Conservation (phyloP, 1,284 basidiomycete genomes). For the Cerrena zonata region DNA sequence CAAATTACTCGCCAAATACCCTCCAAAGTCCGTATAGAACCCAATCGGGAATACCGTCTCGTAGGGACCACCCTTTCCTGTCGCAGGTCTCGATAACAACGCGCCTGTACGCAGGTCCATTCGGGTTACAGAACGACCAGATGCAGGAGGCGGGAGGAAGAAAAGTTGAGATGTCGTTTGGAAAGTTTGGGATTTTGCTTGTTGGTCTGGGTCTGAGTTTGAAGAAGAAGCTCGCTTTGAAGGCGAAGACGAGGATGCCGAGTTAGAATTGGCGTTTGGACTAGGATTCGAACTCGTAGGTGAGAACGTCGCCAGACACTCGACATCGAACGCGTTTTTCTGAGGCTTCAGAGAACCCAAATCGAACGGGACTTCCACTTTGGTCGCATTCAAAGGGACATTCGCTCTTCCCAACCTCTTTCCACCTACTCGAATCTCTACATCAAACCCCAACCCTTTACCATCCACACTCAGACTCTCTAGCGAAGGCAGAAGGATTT, state of each 20-base stretch:
- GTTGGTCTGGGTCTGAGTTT: too few species aligned
- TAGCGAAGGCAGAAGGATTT: slow-evolving; percentile 36
- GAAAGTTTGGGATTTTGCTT: slow-evolving; percentile 40
- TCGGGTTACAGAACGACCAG: slow-evolving; percentile 51
- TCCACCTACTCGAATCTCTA: slow-evolving; percentile 41
- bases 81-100: slow-evolving; percentile 50
- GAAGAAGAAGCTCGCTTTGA: too few species aligned
- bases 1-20: slow-evolving; percentile 53
- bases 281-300: too few species aligned
- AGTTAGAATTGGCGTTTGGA: too few species aligned
- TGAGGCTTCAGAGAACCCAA: slow-evolving; percentile 41
- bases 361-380: slow-evolving; percentile 45
- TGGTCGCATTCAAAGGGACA: slow-evolving; percentile 51
- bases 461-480: slow-evolving; percentile 22
- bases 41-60: slow-evolving; percentile 64
- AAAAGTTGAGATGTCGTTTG: slow-evolving; percentile 40
- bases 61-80: slow-evolving; percentile 45
- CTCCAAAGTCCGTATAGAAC: slow-evolving; percentile 64
- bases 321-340: slow-evolving; percentile 41
- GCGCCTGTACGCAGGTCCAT: slow-evolving; percentile 68
- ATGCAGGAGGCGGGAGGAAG: slow-evolving; percentile 51
- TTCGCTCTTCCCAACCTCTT: slow-evolving; percentile 33
- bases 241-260: slow-evolving; percentile 8
- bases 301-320: slow-evolving; percentile 48
- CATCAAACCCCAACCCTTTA: too few species aligned